Base-by-base conservation (phyloP, 805 yeast species). In the Yamadazyma tumulicola region DNA sequence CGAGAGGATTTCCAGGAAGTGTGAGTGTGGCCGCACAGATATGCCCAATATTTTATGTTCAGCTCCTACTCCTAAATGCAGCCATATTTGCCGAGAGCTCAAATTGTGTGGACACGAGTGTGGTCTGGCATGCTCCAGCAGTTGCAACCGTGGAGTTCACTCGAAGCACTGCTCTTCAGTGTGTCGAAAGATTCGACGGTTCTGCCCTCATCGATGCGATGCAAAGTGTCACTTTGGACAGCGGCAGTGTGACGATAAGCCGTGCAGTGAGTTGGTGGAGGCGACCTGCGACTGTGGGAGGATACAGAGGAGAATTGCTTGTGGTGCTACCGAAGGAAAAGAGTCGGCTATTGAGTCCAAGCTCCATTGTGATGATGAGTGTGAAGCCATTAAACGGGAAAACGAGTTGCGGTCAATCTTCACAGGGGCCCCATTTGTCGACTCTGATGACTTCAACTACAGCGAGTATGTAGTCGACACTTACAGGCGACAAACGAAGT, bases 191-290 rank as follows among this genome's bases (percentile, higher is more conserved):
- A 52, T 59, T 23, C 66, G 78, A 42, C 46, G 44, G 3, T 54
- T 61, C 9, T 88, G 96, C 58, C 82, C 82, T 1, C 97, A 88
- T 58, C 50, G 56, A 30, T 85, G 94, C 57, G 62, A 56, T 20
- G 55, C 64, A 13, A 64, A 64, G 35, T 88, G 97, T 49, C 96
- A 88, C 59, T 67, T 34, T 23, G 72, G 36, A 67, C 75, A 37
- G 32, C 39, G 39, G 6, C 53, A 31, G 47, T 79, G 91, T 45
- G 83, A 76, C 49, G 46, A 60, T 4, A 41, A 61, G 37, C 67
- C 70, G 14, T 84, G 94, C 54, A 47, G 59, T 3, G 78, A 72
- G 18, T 42, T 47, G 19, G 77, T 85, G 2, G 54, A 49, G 2
- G 49, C 84, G 1, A 44, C 51, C 2, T 88, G 96, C 53, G 61